phyloP scores from a whole-genome alignment of 371 early-diverging fungal genomes.

The Mortierella sp. region DNA sequence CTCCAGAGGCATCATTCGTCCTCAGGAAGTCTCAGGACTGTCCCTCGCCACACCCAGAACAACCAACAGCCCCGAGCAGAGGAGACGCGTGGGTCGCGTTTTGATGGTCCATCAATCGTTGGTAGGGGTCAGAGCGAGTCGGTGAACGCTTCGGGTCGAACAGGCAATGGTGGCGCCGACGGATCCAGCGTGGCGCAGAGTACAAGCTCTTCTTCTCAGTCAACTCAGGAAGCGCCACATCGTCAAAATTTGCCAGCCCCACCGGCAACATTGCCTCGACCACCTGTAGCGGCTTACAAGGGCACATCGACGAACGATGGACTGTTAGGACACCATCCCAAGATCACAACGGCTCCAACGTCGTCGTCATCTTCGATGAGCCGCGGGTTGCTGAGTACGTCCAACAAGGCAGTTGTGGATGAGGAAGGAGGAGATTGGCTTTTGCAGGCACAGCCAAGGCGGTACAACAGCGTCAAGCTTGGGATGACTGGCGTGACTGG shows the following conservation, averaged over 20 bases:
- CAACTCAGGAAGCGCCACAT: slow-evolving; percentile 1
- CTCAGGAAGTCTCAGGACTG: slow-evolving; percentile 46
- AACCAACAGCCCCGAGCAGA: slow-evolving; percentile 27
- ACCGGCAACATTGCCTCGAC: slow-evolving; percentile 20
- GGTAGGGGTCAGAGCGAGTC: not conserved
- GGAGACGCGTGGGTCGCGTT: not conserved
- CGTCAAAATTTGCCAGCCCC: slow-evolving; percentile 16
- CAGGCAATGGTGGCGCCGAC: not conserved
- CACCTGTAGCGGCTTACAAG: slow-evolving; percentile 18
- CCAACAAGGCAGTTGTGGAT: slow-evolving; percentile 35
- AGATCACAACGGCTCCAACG: not conserved
- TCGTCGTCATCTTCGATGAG: slow-evolving; percentile 1
- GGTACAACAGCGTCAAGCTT: slow-evolving; percentile 50
- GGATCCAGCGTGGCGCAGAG: not conserved
- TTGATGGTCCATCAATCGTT: not conserved
- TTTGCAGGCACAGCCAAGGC: slow-evolving; percentile 37
- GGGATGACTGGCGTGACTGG: slow-evolving; percentile 46
- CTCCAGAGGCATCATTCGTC: slow-evolving; percentile 32
- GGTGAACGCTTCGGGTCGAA: not conserved
- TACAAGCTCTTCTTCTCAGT: not conserved
- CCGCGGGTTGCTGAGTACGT: not conserved
- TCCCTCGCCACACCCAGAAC: slow-evolving; percentile 29
- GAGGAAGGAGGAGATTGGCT: slow-evolving; percentile 53
- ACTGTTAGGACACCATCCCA: not conserved
- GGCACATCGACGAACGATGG: not conserved